These are phyloP conservation scores for Spinellus fusiger DNA, from an alignment of 192 early-diverging fungal species.

Conservation along the genomic window DNA sequence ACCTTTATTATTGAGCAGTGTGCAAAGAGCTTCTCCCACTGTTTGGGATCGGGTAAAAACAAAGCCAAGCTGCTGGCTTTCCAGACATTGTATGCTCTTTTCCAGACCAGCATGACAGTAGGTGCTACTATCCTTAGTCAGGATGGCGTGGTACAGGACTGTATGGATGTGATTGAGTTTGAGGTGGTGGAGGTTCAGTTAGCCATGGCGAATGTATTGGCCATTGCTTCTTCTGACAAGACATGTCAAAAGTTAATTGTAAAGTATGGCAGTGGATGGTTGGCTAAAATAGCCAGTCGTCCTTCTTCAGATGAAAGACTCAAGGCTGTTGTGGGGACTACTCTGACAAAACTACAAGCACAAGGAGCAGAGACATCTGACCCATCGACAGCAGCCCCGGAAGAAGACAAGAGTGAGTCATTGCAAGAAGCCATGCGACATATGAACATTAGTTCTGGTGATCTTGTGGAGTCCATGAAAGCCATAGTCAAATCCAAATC, in stretches of 20 bases:
- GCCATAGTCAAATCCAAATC: slow-evolving; percentile 39
- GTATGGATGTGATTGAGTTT: slow-evolving; percentile 77
- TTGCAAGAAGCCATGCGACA: slow-evolving; percentile 35
- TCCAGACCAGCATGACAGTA: slow-evolving; percentile 60
- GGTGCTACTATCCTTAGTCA: slow-evolving; percentile 52
- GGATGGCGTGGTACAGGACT: slow-evolving; percentile 60
- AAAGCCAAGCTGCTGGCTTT: slow-evolving; percentile 28
- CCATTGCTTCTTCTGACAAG: slow-evolving; percentile 55
- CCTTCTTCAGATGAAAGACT: slow-evolving; percentile 34
- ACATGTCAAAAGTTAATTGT: slow-evolving; percentile 51
- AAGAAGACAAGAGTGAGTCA: slow-evolving; percentile 14
- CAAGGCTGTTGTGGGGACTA: slow-evolving; percentile 50
- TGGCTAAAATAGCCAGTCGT: slow-evolving; percentile 34
- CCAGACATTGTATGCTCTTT: slow-evolving; percentile 53
- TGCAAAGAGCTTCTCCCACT: slow-evolving; percentile 21
- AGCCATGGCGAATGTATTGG: slow-evolving; percentile 52
- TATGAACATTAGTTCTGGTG: slow-evolving; percentile 17
- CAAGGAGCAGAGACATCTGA: slow-evolving; percentile 1
- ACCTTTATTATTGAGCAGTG: slow-evolving; percentile 24
- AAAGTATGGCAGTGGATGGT: slow-evolving; percentile 43
- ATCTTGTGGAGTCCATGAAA: slow-evolving; percentile 51
- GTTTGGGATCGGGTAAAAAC: slow-evolving; percentile 32
- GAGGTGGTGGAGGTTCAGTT: slow-evolving; percentile 64
- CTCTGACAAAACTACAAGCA: slow-evolving; percentile 54
- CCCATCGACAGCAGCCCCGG: slow-evolving; percentile 8